Evolutionary conservation across 805 yeast species (phyloP).

Genomic region (Candida ponderosae): DNA sequence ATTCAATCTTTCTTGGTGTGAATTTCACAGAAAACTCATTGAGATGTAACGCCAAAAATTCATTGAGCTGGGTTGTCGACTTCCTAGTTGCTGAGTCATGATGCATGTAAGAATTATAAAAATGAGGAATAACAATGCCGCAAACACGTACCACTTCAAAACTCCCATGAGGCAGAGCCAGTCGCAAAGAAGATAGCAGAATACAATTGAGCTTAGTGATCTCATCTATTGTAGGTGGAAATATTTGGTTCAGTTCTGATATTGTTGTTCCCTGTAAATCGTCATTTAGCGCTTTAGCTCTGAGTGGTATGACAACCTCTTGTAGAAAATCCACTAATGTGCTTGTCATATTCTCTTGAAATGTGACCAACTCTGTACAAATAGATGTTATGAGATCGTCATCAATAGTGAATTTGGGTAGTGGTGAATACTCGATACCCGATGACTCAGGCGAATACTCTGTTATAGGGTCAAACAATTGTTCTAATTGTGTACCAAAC

Average conservation of each 20-base stretch:
- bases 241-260: slow-evolving; percentile 62
- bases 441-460: slow-evolving; percentile 92
- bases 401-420: slow-evolving; percentile 25
- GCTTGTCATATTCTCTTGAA: slow-evolving; percentile 71
- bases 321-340: slow-evolving; percentile 70
- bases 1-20: slow-evolving; percentile 46
- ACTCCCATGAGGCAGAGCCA: slow-evolving; percentile 63
- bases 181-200: slow-evolving; percentile 62
- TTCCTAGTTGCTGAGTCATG: slow-evolving; percentile 83
- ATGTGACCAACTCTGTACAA: slow-evolving; percentile 55
- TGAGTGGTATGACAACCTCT: slow-evolving; percentile 67
- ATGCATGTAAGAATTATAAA: slow-evolving; percentile 86
- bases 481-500: slow-evolving; percentile 82
- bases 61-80: slow-evolving; percentile 43
- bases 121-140: slow-evolving; percentile 79
- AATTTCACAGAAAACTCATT: slow-evolving; percentile 24
- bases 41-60: slow-evolving; percentile 31
- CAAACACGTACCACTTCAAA: slow-evolving; percentile 74
- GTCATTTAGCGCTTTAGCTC: slow-evolving; percentile 58
- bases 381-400: slow-evolving; percentile 41
- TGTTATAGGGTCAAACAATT: slow-evolving; percentile 78
- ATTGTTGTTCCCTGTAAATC: slow-evolving; percentile 48
- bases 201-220: slow-evolving; percentile 85
- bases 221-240: slow-evolving; percentile 95
- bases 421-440: slow-evolving; percentile 61